Percentiles rank a stretch among this genome's conserved stretches.
Conservation (phyloP, 2,329 filamentous ascomycete species). For the Cryphonectria nitschkei region DNA sequence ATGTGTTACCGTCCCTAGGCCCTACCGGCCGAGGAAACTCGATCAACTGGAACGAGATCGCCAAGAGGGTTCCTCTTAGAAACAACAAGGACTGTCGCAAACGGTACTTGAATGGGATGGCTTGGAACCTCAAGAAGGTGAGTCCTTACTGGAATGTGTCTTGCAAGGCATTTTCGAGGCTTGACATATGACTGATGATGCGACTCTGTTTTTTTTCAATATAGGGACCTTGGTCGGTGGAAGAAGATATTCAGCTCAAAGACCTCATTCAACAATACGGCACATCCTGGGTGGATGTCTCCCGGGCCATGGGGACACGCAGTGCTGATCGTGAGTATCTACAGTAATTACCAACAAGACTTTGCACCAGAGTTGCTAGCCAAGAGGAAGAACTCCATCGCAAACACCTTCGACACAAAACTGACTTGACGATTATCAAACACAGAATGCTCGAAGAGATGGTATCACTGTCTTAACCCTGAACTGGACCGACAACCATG, state of each 20-base stretch:
- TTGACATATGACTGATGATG: neutral
- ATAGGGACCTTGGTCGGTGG: constrained; percentile 15
- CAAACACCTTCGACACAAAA: neutral
- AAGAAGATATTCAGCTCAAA: constrained; percentile 11
- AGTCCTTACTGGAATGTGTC: neutral
- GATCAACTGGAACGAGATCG: constrained; percentile 15
- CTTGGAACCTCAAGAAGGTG: constrained; percentile 15
- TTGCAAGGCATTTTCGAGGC: no score
- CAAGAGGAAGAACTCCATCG: neutral
- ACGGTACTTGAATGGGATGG: constrained; percentile 11
- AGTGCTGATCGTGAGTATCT: constrained; percentile 13
- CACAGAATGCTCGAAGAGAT: constrained; percentile 11
- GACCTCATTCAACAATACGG: constrained; percentile 2
- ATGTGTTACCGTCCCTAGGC: neutral
- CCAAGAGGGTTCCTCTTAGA: constrained; percentile 4
- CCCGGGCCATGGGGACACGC: constrained; percentile 4
- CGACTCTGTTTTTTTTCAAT: neutral
- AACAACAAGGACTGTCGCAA: constrained; percentile 15
- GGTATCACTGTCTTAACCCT: constrained; percentile 15
- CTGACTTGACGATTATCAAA: neutral
- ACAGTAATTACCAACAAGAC: neutral
- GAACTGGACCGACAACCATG: constrained; percentile 11
- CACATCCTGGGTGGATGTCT: constrained; percentile 9
- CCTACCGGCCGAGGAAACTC: constrained; percentile 8
- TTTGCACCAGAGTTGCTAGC: neutral